These are phyloP conservation scores for Neurospora tetraspora DNA, from an alignment of 495 filamentous ascomycete species.

Conservation along the genomic window DNA sequence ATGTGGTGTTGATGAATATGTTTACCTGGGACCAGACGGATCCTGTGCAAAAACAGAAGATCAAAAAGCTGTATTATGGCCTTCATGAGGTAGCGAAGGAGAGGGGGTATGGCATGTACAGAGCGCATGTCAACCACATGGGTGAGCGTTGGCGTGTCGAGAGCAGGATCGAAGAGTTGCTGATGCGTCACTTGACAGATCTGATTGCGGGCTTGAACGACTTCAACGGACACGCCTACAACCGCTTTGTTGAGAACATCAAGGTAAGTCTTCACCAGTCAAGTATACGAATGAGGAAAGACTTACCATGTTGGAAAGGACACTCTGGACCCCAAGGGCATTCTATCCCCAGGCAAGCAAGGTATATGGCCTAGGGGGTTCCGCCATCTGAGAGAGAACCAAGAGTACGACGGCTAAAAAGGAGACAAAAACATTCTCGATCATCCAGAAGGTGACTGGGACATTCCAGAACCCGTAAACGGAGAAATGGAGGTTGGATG, in stretches of 20 bases:
- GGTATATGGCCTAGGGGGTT: constrained; percentile 25
- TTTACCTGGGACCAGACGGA: constrained; percentile 34
- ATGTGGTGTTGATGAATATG: constrained; percentile 35
- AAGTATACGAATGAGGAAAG: neutral
- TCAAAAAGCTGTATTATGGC: constrained; percentile 20
- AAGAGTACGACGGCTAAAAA: constrained; percentile 2
- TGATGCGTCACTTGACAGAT: constrained; percentile 13
- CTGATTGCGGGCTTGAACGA: constrained; percentile 32
- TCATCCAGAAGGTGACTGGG: neutral
- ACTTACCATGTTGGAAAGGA: constrained; percentile 10
- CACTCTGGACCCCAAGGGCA: constrained; percentile 23
- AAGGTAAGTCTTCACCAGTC: constrained; percentile 18
- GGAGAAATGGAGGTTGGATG: neutral
- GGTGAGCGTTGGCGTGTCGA: constrained; percentile 14
- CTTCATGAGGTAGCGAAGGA: constrained; percentile 28
- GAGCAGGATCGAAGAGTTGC: neutral
- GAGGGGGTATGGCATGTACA: constrained; percentile 32
- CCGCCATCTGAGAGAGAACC: constrained; percentile 14
- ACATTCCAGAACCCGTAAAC: neutral
- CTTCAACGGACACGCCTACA: constrained; percentile 33
- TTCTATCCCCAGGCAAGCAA: constrained; percentile 24
- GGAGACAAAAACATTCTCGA: neutral
- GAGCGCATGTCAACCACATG: constrained; percentile 36
- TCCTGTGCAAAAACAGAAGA: constrained; percentile 18
- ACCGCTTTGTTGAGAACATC: constrained; percentile 32